Evolutionary conservation across 2,329 filamentous ascomycete species (phyloP).

Genomic region (Diaporthe ilicicola): DNA sequence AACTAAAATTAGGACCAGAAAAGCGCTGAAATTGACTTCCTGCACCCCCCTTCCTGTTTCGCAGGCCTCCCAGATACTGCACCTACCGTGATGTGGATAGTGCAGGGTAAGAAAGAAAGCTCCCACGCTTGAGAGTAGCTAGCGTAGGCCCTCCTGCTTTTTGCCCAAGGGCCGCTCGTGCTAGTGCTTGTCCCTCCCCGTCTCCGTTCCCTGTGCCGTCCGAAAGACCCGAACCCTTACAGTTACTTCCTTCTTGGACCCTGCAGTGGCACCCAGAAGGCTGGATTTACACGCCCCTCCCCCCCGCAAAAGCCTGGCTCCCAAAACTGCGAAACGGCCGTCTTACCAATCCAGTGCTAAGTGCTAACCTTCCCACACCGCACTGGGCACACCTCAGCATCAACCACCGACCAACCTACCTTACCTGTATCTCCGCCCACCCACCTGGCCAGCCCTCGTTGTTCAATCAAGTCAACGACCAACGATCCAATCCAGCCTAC

Average conservation of each 20-base stretch:
- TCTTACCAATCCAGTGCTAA: slow-evolving; percentile 25
- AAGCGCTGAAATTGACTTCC: slow-evolving; percentile 13
- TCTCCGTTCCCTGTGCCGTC: not conserved
- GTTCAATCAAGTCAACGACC: slow-evolving; percentile 18
- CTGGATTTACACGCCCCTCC: too few species aligned
- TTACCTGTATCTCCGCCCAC: not conserved
- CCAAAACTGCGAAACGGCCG: slow-evolving; percentile 9
- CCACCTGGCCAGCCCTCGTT: not conserved
- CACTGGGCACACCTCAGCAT: slow-evolving; percentile 20
- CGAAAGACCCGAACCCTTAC: slow-evolving; percentile 14
- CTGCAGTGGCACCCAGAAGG: too few species aligned
- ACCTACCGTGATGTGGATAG: too few species aligned
- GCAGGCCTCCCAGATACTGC: slow-evolving; percentile 6
- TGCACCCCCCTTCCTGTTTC: not conserved
- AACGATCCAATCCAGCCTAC: slow-evolving; percentile 26
- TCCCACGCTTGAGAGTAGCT: not conserved
- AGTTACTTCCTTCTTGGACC: not conserved
- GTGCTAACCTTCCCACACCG: slow-evolving; percentile 5
- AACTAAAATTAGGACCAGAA: slow-evolving; percentile 23
- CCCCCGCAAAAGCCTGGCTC: not conserved
- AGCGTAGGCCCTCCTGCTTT: not conserved
- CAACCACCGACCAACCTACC: not conserved
- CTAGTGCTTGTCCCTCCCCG: not conserved
- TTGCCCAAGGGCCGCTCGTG: slow-evolving; percentile 5
- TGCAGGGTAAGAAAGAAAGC: too few species aligned